These are phyloP conservation scores for Saturnispora mendoncae DNA, from an alignment of 805 yeast species.

Conservation along the genomic window DNA sequence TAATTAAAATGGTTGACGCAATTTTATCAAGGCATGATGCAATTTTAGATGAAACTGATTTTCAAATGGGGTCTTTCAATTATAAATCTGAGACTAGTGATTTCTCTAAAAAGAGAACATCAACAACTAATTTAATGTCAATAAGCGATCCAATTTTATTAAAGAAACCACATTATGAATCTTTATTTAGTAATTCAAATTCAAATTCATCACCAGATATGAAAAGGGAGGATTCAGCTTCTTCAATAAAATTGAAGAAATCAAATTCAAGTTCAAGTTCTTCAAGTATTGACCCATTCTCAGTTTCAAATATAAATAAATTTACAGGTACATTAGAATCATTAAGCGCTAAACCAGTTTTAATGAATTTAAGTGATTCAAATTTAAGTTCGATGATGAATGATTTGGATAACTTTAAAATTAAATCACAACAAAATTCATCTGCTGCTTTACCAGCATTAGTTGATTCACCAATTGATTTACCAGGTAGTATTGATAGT, in stretches of 20 bases:
- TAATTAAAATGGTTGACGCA: slow-evolving; percentile 38
- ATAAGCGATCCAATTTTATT: neutral
- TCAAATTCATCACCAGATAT: slow-evolving; percentile 8
- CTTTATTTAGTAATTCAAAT: slow-evolving; percentile 3
- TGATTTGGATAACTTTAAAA: slow-evolving; percentile 8
- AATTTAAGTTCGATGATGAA: slow-evolving; percentile 9
- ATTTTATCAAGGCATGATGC: slow-evolving; percentile 22
- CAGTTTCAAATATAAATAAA: neutral
- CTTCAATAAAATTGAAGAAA: neutral
- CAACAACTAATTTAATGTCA: neutral
- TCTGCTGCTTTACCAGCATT: slow-evolving; percentile 1
- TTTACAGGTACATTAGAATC: slow-evolving; percentile 9
- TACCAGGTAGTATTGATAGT: slow-evolving; percentile 5
- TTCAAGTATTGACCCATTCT: slow-evolving; percentile 8
- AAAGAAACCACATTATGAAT: slow-evolving; percentile 5
- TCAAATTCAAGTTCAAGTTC: neutral
- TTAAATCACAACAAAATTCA: slow-evolving; percentile 7
- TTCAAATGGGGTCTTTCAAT: slow-evolving; percentile 8
- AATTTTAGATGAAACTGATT: slow-evolving; percentile 8
- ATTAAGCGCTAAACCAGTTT: neutral
- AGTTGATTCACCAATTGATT: neutral
- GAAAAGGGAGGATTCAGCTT: slow-evolving; percentile 1
- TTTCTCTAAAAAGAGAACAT: slow-evolving; percentile 4
- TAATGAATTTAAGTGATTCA: slow-evolving; percentile 7
- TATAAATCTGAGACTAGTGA: neutral